Base-by-base conservation (phyloP, 2,329 filamentous ascomycete genomes). In the Fusarium virguliforme region DNA sequence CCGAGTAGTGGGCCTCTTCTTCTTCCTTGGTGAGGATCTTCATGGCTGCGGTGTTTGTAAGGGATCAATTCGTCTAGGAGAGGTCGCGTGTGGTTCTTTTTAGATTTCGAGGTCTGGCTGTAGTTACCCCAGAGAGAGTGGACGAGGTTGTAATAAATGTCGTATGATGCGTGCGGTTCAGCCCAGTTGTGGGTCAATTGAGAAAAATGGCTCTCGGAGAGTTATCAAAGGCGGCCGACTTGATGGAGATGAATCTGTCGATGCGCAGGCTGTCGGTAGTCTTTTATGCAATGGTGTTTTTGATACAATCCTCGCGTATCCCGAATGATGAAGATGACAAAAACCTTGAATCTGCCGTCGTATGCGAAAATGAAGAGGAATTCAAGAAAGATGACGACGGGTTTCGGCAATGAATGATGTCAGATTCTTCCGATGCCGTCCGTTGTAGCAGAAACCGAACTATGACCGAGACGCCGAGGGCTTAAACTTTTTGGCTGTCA, bases 1-100 rank as follows among this genome's bases (percentile, higher is more conserved):
- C 85, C 80, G 86, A 84, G 88, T 97, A 97, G 88, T 98, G 95
- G 60, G 89, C 93, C 67, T 86, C 81, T 84, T 98, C 95, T 85
- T 98, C 94, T 89, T 98, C 94, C 81, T 95, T 94, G 76, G 93
- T 97, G 80, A 98, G 88, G 79, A 98, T 86, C 91, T 98, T 98
- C 96, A 98, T 99, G 70, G 56, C 86, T 82, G 75, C 72, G 73
- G 51, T n/a, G 51, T 38, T 72, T 41, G 28, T n/a, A 67, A 59
- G 60, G 58, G 68, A 60, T 35, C 56, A 43, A 48, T 60, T 63
- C 24, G 54, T 18, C 18, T 28, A n/a, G 15, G 40, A 46, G 41
- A 46, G 50, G 28, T 48, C 46, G 58, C 53, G 48, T 26, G 46
- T 15, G 40, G n/a, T 57, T 32, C 53, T 65, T 71, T 58, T 56